Percentiles rank a stretch among this genome's conserved stretches.
phyloP scores from a whole-genome alignment of 441 rosid genomes.

The Pelargonium australe region DNA sequence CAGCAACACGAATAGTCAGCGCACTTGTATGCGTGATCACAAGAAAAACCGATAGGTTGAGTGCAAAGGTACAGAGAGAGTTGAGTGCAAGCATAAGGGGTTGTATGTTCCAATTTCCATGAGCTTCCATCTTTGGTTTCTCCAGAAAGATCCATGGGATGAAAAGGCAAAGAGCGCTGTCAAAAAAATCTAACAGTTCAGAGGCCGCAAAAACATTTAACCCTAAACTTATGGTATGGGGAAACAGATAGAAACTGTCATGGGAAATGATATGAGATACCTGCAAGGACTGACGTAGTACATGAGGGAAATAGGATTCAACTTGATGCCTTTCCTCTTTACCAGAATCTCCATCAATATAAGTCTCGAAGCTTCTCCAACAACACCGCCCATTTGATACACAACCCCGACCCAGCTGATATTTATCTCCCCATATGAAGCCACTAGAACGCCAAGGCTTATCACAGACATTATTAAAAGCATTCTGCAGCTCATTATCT shows the following conservation, averaged over 20 bases:
- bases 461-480: slow-evolving; percentile 87
- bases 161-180: slow-evolving; percentile 81
- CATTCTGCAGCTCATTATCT: slow-evolving; percentile 89
- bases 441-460: slow-evolving; percentile 90
- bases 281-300: slow-evolving; percentile 97
- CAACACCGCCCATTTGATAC: slow-evolving; percentile 97
- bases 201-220: no score
- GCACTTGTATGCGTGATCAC: slow-evolving; percentile 95
- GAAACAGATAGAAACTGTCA: not conserved
- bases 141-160: slow-evolving; percentile 94
- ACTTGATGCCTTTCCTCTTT: slow-evolving; percentile 84
- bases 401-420: slow-evolving; percentile 91
- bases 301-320: slow-evolving; percentile 85
- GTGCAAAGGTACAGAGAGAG: slow-evolving; percentile 86
- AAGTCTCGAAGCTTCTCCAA: slow-evolving; percentile 89
- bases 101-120: slow-evolving; percentile 65
- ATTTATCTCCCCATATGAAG: slow-evolving; percentile 83
- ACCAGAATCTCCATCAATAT: slow-evolving; percentile 92
- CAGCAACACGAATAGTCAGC: slow-evolving; percentile 56
- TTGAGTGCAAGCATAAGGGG: slow-evolving; percentile 61
- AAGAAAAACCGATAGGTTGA: slow-evolving; percentile 93
- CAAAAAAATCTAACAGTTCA: slow-evolving; percentile 6
- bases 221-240: not conserved
- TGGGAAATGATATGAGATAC: slow-evolving; percentile 23
- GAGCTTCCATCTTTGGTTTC: slow-evolving; percentile 74